These are phyloP conservation scores for Zoysia matrella DNA, from an alignment of 202 grass and related monocot genomes.

Conservation along the genomic window DNA sequence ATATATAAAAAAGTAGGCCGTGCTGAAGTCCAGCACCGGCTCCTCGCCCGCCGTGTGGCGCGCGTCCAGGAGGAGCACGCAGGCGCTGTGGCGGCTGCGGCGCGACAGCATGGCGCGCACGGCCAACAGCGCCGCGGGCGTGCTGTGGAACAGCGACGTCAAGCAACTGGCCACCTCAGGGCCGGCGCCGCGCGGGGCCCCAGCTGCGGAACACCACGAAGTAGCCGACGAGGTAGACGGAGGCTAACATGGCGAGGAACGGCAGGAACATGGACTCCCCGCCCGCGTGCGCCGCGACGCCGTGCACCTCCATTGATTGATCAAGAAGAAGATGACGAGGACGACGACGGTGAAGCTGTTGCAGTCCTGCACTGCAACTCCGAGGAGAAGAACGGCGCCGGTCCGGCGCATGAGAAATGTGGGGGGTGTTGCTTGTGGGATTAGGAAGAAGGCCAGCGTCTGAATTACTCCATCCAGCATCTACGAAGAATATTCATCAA, in stretches of 20 bases:
- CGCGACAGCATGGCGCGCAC: slow-evolving; percentile 46
- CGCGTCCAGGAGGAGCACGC: too few relatives aligned
- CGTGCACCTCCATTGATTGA: slow-evolving; percentile 6
- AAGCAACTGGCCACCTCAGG: slow-evolving; percentile 79
- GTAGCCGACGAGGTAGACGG: slow-evolving; percentile 64
- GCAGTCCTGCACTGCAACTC: too few relatives aligned
- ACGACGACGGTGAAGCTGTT: background rate
- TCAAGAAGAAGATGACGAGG: background rate
- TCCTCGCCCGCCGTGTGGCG: too few relatives aligned
- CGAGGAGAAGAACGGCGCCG: too few relatives aligned
- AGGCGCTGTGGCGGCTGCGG: too few relatives aligned
- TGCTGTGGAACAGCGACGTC: slow-evolving; percentile 84
- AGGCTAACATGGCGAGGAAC: background rate
- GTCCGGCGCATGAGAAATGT: too few relatives aligned
- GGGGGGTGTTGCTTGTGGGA: too few relatives aligned
- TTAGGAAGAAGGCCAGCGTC: too few relatives aligned
- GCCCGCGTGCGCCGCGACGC: background rate
- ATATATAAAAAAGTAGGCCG: too few relatives aligned
- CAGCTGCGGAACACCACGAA: slow-evolving; percentile 66
- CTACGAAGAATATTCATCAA: too few relatives aligned
- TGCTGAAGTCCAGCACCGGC: too few relatives aligned
- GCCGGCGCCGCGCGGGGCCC: slow-evolving; percentile 41
- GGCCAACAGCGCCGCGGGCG: slow-evolving; percentile 59
- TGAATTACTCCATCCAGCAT: too few relatives aligned
- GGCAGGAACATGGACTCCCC: slow-evolving; percentile 53